Evolutionary conservation across 176 grass and related monocot genomes (phyloP).

Genomic region (Pharus latifolius): DNA sequence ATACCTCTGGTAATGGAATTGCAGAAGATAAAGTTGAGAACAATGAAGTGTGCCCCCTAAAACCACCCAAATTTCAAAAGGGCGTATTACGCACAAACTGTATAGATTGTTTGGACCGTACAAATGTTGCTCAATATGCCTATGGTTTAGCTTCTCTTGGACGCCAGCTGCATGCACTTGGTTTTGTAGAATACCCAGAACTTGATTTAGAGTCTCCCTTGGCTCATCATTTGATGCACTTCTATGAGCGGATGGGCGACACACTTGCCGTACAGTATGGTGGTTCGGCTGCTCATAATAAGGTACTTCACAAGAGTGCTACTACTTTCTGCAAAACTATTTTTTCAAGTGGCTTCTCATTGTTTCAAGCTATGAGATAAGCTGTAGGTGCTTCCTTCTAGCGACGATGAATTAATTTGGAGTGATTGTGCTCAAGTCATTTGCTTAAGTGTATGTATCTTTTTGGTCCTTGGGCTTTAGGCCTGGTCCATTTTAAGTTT

Average conservation of each 20-base stretch:
- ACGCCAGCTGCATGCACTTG: constrained; percentile 72
- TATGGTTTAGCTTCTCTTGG: constrained; percentile 89
- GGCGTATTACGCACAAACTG: constrained; percentile 90
- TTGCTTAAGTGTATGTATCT: no score
- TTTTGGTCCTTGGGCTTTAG: background rate
- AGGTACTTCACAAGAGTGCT: constrained; percentile 43
- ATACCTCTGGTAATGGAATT: constrained; percentile 35
- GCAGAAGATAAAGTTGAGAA: constrained; percentile 39
- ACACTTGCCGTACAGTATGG: constrained; percentile 96
- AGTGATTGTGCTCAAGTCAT: background rate
- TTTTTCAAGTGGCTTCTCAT: background rate
- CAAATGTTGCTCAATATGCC: constrained; percentile 96
- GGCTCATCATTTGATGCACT: constrained; percentile 74
- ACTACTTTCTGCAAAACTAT: background rate
- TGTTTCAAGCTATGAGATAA: constrained; percentile 5
- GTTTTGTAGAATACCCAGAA: constrained; percentile 36
- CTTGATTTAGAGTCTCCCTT: constrained; percentile 63
- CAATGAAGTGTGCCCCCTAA: constrained; percentile 26
- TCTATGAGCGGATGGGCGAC: constrained; percentile 93
- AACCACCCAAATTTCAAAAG: constrained; percentile 60
- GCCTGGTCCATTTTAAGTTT: background rate
- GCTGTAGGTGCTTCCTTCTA: background rate
- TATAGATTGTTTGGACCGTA: constrained; percentile 96
- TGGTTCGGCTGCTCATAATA: constrained; percentile 92
- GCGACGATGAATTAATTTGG: constrained; percentile 12